phyloP scores from a whole-genome alignment of 345 rosid genomes.

The Bretschneidera sinensis region DNA sequence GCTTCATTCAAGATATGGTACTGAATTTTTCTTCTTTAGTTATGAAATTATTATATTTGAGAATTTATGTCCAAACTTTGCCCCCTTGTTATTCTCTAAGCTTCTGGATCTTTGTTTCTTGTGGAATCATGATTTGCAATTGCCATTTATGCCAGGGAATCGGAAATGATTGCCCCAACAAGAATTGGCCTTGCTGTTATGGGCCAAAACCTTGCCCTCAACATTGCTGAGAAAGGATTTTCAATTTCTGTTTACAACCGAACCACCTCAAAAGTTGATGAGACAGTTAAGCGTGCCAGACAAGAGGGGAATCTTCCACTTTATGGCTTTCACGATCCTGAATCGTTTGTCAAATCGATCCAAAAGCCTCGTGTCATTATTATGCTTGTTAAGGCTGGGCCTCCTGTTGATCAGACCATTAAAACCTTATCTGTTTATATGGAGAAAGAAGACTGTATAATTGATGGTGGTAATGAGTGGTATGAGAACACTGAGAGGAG shows the following conservation, averaged over 20 bases:
- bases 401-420: slow-evolving; percentile 88
- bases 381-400: slow-evolving; percentile 96
- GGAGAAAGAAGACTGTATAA: slow-evolving; percentile 93
- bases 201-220: slow-evolving; percentile 97
- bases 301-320: slow-evolving; percentile 76
- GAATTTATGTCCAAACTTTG: too few relatives aligned
- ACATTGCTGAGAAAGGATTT: slow-evolving; percentile 93
- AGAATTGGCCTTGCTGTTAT: slow-evolving; percentile 93
- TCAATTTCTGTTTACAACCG: slow-evolving; percentile 93
- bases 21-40: not conserved
- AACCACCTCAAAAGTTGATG: slow-evolving; percentile 82
- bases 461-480: slow-evolving; percentile 98
- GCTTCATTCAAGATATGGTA: not conserved
- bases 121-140: not conserved
- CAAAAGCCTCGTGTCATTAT: slow-evolving; percentile 88
- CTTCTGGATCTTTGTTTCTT: not conserved
- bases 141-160: not conserved
- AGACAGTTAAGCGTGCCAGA: slow-evolving; percentile 85
- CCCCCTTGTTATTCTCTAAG: not conserved
- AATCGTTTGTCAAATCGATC: slow-evolving; percentile 72
- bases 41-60: not conserved
- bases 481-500: slow-evolving; percentile 97
- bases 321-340: slow-evolving; percentile 81
- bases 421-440: slow-evolving; percentile 70
- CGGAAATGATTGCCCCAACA: slow-evolving; percentile 12